Conservation (phyloP, 2,329 filamentous ascomycete species). For the Xylaria digitata region DNA sequence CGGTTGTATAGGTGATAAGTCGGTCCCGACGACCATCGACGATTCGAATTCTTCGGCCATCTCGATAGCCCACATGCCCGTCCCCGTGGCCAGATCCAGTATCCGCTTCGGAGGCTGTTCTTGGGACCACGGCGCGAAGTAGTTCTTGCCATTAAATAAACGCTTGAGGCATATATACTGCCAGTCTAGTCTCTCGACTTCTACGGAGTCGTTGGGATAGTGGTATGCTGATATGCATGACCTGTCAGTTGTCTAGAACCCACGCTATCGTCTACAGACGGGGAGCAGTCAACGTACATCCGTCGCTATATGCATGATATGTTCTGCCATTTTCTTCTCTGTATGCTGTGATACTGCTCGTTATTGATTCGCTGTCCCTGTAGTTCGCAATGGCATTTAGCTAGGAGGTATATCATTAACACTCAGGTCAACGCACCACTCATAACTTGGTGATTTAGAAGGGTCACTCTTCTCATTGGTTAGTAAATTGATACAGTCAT, state of each 20-base stretch:
- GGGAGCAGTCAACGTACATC: constrained; percentile 53
- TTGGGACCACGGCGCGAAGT: constrained; percentile 57
- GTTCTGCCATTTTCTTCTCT: constrained; percentile 54
- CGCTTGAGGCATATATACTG: constrained; percentile 55
- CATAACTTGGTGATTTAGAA: constrained; percentile 27
- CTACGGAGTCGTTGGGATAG: constrained; percentile 59
- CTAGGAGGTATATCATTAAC: neutral
- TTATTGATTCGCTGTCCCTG: constrained; percentile 44
- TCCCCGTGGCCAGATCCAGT: constrained; percentile 59
- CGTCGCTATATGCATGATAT: constrained; percentile 60
- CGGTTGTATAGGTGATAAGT: constrained; percentile 76
- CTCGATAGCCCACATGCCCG: constrained; percentile 72
- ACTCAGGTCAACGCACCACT: constrained; percentile 20
- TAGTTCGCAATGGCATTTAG: constrained; percentile 4
- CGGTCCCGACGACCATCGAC: constrained; percentile 70
- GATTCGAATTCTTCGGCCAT: constrained; percentile 72
- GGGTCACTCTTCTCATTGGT: constrained; percentile 33
- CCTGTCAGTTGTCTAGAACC: constrained; percentile 20
- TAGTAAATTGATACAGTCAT: constrained; percentile 2
- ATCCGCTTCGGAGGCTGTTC: constrained; percentile 51
- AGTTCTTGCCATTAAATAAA: constrained; percentile 54
- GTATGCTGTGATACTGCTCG: constrained; percentile 43
- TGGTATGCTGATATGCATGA: constrained; percentile 53
- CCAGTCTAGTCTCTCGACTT: constrained; percentile 56
- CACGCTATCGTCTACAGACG: neutral